These are phyloP conservation scores for Ascoidea rubescens DNA, from an alignment of 805 yeast genomes.

Conservation along the genomic window DNA sequence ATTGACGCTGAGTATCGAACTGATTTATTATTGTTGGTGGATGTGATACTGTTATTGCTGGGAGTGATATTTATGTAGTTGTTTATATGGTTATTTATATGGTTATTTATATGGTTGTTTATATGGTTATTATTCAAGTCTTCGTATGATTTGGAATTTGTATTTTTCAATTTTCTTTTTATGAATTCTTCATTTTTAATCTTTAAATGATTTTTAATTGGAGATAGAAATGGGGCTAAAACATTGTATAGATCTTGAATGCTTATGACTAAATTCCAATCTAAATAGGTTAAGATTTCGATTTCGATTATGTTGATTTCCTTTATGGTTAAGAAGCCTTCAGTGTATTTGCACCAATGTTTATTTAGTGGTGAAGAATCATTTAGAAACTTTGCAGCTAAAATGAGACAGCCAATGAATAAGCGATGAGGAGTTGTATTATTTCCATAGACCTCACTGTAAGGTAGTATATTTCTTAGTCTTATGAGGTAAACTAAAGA, in stretches of 20 bases:
- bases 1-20: not conserved
- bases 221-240: constrained; percentile 58
- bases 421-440: constrained; percentile 75
- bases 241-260: constrained; percentile 55
- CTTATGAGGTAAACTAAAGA: constrained; percentile 56
- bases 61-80: not conserved
- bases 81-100: no score
- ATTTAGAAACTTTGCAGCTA: constrained; percentile 62
- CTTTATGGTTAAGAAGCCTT: constrained; percentile 50
- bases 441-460: constrained; percentile 54
- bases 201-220: constrained; percentile 43
- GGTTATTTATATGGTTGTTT: no score
- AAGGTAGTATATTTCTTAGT: constrained; percentile 46
- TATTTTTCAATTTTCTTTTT: constrained; percentile 3
- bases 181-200: constrained; percentile 7
- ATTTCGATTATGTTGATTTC: constrained; percentile 76
- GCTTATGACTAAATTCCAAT: constrained; percentile 60
- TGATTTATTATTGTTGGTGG: not conserved
- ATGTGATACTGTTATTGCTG: not conserved
- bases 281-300: constrained; percentile 50
- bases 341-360: constrained; percentile 73
- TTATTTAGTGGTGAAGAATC: constrained; percentile 67
- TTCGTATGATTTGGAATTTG: not conserved
- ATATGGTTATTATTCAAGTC: no score
- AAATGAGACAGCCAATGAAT: constrained; percentile 57